A percentile compares a stretch with the other conserved stretches of the same genome.
phyloP scores from a whole-genome alignment of 305 asterid genomes.

The Striga hermonthica region DNA sequence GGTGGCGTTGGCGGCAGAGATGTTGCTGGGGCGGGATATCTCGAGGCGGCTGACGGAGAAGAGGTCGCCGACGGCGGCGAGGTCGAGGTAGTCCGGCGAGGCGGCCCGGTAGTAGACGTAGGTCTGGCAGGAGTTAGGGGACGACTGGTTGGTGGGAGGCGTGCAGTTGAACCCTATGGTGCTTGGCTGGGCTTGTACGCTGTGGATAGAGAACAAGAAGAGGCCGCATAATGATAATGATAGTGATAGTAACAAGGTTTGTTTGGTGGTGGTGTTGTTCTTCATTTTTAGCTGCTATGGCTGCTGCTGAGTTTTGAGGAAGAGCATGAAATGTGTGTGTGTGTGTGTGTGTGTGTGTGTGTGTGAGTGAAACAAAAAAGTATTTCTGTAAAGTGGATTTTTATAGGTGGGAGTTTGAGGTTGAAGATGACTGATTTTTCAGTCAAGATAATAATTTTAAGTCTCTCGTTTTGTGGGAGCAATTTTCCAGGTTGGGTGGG shows the following conservation, averaged over 20 bases:
- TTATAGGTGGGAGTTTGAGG: too few relatives aligned
- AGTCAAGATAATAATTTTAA: too few relatives aligned
- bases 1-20: slow-evolving; percentile 44
- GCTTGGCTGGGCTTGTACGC: slow-evolving; percentile 49
- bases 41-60: slow-evolving; percentile 68
- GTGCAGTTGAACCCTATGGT: slow-evolving; percentile 67
- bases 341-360: too few relatives aligned
- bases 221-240: slow-evolving; percentile 23
- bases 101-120: slow-evolving; percentile 61
- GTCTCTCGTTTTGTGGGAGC: too few relatives aligned
- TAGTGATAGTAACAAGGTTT: background rate
- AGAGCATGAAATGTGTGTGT: slow-evolving; percentile 5
- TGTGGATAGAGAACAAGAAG: slow-evolving; percentile 26
- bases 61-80: slow-evolving; percentile 81
- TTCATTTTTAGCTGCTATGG: slow-evolving; percentile 34
- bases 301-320: slow-evolving; percentile 10
- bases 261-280: slow-evolving; percentile 16
- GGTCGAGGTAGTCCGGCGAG: slow-evolving; percentile 56
- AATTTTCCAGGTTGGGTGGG: slow-evolving; percentile 28
- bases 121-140: slow-evolving; percentile 61
- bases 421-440: background rate
- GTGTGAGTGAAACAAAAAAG: too few relatives aligned
- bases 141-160: slow-evolving; percentile 28
- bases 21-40: slow-evolving; percentile 66
- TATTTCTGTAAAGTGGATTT: too few relatives aligned